Evolutionary conservation across 139 green algal species (phyloP), one percentile per base, ranked within the genome.

Genomic region (Auxenochlorella pyrenoidosa): DNA sequence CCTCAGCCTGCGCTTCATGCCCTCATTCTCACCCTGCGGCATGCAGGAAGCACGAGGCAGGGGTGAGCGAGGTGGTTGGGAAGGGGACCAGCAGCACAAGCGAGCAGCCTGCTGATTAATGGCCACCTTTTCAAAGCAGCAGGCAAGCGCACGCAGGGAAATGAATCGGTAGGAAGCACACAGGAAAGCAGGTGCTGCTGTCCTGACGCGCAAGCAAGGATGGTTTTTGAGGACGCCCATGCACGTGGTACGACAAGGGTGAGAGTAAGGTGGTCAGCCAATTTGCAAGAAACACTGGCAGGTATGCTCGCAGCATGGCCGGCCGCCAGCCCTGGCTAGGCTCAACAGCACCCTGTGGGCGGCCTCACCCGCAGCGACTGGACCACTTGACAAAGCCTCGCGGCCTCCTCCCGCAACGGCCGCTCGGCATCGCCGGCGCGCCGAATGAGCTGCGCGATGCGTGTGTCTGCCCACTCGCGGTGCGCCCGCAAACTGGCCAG

Each of bases 401-500:
- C 47, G 5, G 87, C 73, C 41, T 90, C 87, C 75, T 88, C 65
- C 44, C 78, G 84, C 41, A 77, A 44, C 34, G 87, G 87, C 47
- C 82, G 44, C 75, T 90, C 87, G 32, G 87, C 82, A 13, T 75
- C 87, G 24, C 43, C 76, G 12, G 82, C 87, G 3, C 87, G 73
- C 36, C 76, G 60, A 63, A 90, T 85, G 19, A 90, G 82, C 82
- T 85, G 82, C 2, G 34, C 47, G 36, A 90, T 88, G 73, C 79
- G 78, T 3, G 26, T 68, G 75, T 90, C 75, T 15, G 87, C 87
- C 87, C 87, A 90, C 28, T 90, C 75, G 28, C 86, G 86, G 75
- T 88, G 83, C 41, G 65, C 63, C 32, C 77, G 65, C 44, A 90
- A 68, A 26, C 58, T 44, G 13, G 47, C 72, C 58, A 84, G 34